Base-by-base conservation (phyloP, 208 protist species). In the Herpetomonas samuelpessoai region DNA sequence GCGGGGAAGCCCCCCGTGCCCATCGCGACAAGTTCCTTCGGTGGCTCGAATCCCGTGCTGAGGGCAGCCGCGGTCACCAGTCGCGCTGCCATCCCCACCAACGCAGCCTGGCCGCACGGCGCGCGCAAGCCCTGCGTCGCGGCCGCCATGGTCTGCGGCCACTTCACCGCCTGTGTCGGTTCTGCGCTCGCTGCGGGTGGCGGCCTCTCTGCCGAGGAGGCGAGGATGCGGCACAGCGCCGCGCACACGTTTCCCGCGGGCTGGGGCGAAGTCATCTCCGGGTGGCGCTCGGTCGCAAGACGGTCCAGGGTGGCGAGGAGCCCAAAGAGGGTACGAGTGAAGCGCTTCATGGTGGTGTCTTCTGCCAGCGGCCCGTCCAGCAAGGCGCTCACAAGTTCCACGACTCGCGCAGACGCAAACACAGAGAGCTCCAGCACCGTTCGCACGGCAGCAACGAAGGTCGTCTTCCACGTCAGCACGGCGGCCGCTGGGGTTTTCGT, bases 361-460 rank as follows among this genome's bases (percentile, higher is more conserved):
- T 90, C 80, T 0, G 78, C 77, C 16, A 93, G 48, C 54, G 77
- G 72, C 58, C 74, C 74, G 2, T 57, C 53, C n/a, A 81, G 50
- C 59, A 85, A 86, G 29, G 63, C 68, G 30, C 70, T 66, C 6
- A 79, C 75, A 22, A 93, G 73, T 21, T 58, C 66, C 52, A 79
- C 87, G 1, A 53, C 68, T 35, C 72, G 71, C 25, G 65, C 45
- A 16, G 73, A 74, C 58, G 62, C 56, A 27, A 84, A 71, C 2
- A 82, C 55, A 4, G 79, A 81, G 41, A 78, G 77, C 60, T 83
- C 68, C 49, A 90, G 66, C 27, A 88, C 62, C 7, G 71, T 73
- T 14, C 74, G 80, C 16, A 85, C 50, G 6, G 63, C 72, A 26
- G 75, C 79, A 7, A 83, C 72, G 3, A 93, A 65, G 64, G 79